These are phyloP conservation scores for Medicago arabica DNA, from an alignment of 306 rosid species.

Conservation along the genomic window DNA sequence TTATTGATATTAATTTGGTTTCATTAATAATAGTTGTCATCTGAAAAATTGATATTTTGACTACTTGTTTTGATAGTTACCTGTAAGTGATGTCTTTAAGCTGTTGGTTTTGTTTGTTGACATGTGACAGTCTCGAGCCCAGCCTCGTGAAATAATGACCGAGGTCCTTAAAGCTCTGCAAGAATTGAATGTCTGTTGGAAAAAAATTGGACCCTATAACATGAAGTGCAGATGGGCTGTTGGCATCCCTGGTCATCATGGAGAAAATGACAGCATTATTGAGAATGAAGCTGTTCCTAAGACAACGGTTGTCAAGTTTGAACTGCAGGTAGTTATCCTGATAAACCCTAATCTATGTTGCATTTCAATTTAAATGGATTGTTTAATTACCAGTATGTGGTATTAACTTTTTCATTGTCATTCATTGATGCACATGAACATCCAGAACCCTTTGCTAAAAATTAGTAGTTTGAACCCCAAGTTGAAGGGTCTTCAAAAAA, in stretches of 20 bases:
- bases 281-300: slow-evolving; percentile 62
- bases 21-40: not conserved
- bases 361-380: slow-evolving; percentile 23
- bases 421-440: slow-evolving; percentile 16
- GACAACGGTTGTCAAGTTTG: slow-evolving; percentile 85
- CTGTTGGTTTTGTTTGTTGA: slow-evolving; percentile 38
- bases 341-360: slow-evolving; percentile 28
- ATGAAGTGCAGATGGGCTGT: slow-evolving; percentile 92
- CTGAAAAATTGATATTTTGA: slow-evolving; percentile 18
- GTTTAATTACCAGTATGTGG: not conserved
- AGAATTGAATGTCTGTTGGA: slow-evolving; percentile 89
- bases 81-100: slow-evolving; percentile 35
- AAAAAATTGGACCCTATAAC: slow-evolving; percentile 95
- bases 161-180: slow-evolving; percentile 95
- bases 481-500: slow-evolving; percentile 14
- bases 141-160: slow-evolving; percentile 94
- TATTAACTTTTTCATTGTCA: slow-evolving; percentile 18
- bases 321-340: slow-evolving; percentile 76
- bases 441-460: slow-evolving; percentile 12
- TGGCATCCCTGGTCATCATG: slow-evolving; percentile 58
- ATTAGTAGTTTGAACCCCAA: not conserved
- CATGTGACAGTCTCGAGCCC: slow-evolving; percentile 75
- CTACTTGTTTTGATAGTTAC: slow-evolving; percentile 38
- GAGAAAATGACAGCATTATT: slow-evolving; percentile 63
- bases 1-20: slow-evolving; percentile 26